Percentiles rank a stretch among this genome's conserved stretches.
phyloP scores from a whole-genome alignment of 2,329 filamentous ascomycete species.

The Sarocladiaceae sp. region DNA sequence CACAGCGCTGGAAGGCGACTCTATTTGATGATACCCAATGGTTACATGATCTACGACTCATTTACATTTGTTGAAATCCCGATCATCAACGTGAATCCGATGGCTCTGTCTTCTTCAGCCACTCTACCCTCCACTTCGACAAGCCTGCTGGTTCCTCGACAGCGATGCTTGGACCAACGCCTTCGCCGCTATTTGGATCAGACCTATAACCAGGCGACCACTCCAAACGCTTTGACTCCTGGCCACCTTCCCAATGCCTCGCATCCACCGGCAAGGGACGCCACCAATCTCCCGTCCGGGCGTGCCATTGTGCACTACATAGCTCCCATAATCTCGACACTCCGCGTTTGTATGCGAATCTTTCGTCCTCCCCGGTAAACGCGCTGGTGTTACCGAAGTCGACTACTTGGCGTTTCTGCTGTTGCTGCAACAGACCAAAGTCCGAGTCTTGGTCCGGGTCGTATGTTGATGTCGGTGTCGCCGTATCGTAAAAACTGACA shows the following conservation, averaged over 20 bases:
- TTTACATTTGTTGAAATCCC: too few relatives aligned
- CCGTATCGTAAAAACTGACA: constrained; percentile 59
- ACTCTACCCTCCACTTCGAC: constrained; percentile 32
- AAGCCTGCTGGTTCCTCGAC: constrained; percentile 34
- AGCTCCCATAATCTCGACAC: constrained; percentile 79
- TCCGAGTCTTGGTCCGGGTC: constrained; percentile 55
- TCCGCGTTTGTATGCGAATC: constrained; percentile 76
- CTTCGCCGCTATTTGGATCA: constrained; percentile 19
- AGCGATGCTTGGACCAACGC: constrained; percentile 29
- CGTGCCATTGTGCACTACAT: constrained; percentile 70
- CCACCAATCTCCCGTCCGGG: constrained; percentile 65
- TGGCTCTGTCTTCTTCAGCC: constrained; percentile 23
- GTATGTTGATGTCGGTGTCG: constrained; percentile 40
- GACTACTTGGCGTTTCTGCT: constrained; percentile 25
- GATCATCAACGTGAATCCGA: neutral
- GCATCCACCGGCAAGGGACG: constrained; percentile 59
- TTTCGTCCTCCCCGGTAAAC: constrained; percentile 77
- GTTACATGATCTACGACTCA: neutral
- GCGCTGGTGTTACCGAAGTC: constrained; percentile 63
- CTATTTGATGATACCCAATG: constrained; percentile 5
- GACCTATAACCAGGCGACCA: constrained; percentile 11
- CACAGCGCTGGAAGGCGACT: neutral
- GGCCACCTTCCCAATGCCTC: constrained; percentile 60
- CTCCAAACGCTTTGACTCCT: constrained; percentile 18
- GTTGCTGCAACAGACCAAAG: constrained; percentile 34